Conservation (phyloP, 1,139 yeast species). For the Pichia sp. region DNA sequence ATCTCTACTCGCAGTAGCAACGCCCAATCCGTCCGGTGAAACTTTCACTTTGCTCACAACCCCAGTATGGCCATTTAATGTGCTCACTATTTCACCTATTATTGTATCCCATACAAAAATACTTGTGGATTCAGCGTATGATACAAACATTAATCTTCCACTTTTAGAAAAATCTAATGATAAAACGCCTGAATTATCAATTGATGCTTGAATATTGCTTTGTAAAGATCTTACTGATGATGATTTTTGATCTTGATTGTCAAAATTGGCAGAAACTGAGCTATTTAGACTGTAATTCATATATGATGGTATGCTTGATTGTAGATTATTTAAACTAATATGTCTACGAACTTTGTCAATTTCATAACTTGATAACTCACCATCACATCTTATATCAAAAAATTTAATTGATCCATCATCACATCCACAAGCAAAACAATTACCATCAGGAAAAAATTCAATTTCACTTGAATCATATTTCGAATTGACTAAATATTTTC, state of each 20-base stretch:
- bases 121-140: conserved; percentile 64
- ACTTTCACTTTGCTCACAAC: conserved; percentile 59
- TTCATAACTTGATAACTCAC: conserved; percentile 54
- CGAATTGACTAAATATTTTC: conserved; percentile 54
- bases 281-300: conserved; percentile 1
- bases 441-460: conserved; percentile 65
- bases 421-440: conserved; percentile 61
- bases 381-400: conserved; percentile 73
- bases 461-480: conserved; percentile 60
- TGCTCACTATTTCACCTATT: conserved; percentile 59
- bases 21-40: conserved; percentile 69
- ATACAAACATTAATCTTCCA: conserved; percentile 68
- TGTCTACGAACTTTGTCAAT: conserved; percentile 25
- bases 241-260: conserved; percentile 6
- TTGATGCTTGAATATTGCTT: conserved; percentile 30
- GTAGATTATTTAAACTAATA: conserved; percentile 8
- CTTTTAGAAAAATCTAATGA: conserved; percentile 70
- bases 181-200: conserved; percentile 59
- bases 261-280: conserved; percentile 2
- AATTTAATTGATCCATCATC: conserved; percentile 74
- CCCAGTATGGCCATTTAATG: conserved; percentile 47
- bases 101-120: conserved; percentile 77
- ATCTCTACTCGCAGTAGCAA: conserved; percentile 72
- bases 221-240: conserved; percentile 17
- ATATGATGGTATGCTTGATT: conserved; percentile 12